Base-by-base conservation (phyloP, 306 rosid species). In the Castanea crenata region DNA sequence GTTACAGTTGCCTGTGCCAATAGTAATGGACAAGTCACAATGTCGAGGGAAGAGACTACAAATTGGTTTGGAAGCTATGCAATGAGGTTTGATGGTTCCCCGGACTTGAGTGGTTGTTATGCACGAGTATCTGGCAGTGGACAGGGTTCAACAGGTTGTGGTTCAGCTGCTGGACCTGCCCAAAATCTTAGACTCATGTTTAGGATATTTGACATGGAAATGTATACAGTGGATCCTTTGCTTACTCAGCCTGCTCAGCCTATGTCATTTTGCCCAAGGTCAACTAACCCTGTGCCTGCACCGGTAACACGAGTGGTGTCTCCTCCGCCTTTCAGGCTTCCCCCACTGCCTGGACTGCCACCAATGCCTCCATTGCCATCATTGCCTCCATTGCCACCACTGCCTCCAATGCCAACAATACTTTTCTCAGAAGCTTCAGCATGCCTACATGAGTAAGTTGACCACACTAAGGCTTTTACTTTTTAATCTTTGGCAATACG, bases 31-130 rank as follows among this genome's bases (percentile, higher is more conserved):
- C 73, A 89, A 74, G 74, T 85, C 35, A 71, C 75, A 78, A 74
- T 87, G 91, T 83, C 94, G 80, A 90, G 97, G 80, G 97, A 94
- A 67, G 97, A 89, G 86, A 88, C 89, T 13, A 92, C 97, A 3
- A 94, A 92, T 21, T 86, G 85, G 92, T 89, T 94, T 25, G 98
- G 98, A 23, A 81, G 79, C 86, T 94, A 86, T 65, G 84, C 81
- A 2, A 81, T 94, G 83, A 88, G 80, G 74, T 83, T 94, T 10
- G 97, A 94, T 58, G 98, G 97, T 0, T 76, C 91, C 27, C 97
- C 97, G 0, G 97, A 92, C 69, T 78, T 94, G 79, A 82, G 84
- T 31, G 85, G 87, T 14, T 94, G 98, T 59, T 81, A 78, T 72
- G 93, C 88, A 6, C 81, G 16, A 65, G 92, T 92, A 21, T 78